Percentiles rank a stretch among this genome's conserved stretches.
Evolutionary conservation across 257 asterid genomes (phyloP).

Genomic region (Handroanthus guayacan): DNA sequence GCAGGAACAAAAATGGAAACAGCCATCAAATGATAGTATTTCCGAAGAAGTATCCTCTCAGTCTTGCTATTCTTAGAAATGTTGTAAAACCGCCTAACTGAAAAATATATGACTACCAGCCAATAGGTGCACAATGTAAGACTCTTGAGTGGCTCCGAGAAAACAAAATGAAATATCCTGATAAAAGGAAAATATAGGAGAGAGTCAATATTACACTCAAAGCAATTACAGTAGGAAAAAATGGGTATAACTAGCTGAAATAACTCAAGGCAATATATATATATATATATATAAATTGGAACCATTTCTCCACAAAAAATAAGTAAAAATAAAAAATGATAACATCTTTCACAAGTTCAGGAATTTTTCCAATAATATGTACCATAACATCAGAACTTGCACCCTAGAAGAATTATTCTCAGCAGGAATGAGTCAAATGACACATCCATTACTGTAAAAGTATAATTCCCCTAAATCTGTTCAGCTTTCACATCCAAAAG

Average conservation of each 20-base stretch:
- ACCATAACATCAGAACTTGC: neutral
- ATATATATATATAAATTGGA: too few species aligned
- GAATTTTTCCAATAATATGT: neutral
- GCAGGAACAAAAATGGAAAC: slow-evolving; percentile 61
- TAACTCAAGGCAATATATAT: too few species aligned
- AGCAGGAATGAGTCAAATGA: neutral
- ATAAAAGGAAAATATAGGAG: slow-evolving; percentile 31
- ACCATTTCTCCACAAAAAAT: too few species aligned
- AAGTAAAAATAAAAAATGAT: neutral
- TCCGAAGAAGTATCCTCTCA: slow-evolving; percentile 96
- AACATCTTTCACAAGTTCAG: slow-evolving; percentile 6
- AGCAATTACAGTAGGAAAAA: slow-evolving; percentile 12
- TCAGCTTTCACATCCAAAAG: slow-evolving; percentile 15
- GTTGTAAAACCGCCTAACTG: slow-evolving; percentile 75
- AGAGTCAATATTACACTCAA: slow-evolving; percentile 21
- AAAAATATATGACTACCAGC: slow-evolving; percentile 70
- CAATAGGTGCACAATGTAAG: slow-evolving; percentile 79
- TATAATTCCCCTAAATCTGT: neutral
- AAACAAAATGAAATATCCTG: slow-evolving; percentile 83
- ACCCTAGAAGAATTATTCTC: neutral
- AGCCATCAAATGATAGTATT: slow-evolving; percentile 95
- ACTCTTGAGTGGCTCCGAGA: slow-evolving; percentile 83
- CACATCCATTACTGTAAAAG: neutral
- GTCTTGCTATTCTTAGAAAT: slow-evolving; percentile 83
- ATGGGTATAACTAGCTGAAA: neutral